Evolutionary conservation across 768 basidiomycete species (phyloP), one percentile per base, ranked within the genome.

Genomic region (Solioccasus polychromus): DNA sequence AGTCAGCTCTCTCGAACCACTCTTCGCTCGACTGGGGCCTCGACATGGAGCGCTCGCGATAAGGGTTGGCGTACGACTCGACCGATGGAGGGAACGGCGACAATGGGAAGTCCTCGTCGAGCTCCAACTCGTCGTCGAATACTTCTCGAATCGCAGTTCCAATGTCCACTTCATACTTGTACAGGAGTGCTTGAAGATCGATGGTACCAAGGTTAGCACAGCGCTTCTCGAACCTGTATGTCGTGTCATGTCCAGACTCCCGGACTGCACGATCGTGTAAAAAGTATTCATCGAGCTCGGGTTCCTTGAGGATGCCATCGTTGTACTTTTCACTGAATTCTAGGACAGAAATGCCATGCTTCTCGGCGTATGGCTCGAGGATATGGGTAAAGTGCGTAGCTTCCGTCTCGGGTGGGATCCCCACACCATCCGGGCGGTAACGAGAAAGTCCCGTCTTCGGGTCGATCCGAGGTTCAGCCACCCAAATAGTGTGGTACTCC

Each of bases 111-210:
- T 94, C 91, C 57, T 97, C 92, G 42, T 93, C 92, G 43, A 99
- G 68, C 42, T 94, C 88, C 42, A 99, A 72, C 64, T 89, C 81
- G 62, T 94, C 93, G 57, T 88, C 89, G 57, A 98, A 98, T 48
- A 96, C 85, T 63, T 96, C 92, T 46, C 85, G 81, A 61, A 99
- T 97, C 20, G 93, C 92, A 9, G 92, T 94, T n/a, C 92, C 96
- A 50, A 99, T 98, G 62, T 99, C 95, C 48, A 92, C 79, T 67
- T 99, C 95, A 57, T 97, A 98, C 76, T 99, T 99, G 81, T 95
- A 99, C 36, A 99, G 72, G 61, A 99, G 74, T 38, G 93, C 82
- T 71, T 97, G 94, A 53, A 99, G 72, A 64, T 99, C 95, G 62
- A 98, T 88, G 8, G 95, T 99, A 5, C 85, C 95, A 32, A 99